Evolutionary conservation across 192 early-diverging fungal genomes (phyloP).

Genomic region (Backusella psychrophila): DNA sequence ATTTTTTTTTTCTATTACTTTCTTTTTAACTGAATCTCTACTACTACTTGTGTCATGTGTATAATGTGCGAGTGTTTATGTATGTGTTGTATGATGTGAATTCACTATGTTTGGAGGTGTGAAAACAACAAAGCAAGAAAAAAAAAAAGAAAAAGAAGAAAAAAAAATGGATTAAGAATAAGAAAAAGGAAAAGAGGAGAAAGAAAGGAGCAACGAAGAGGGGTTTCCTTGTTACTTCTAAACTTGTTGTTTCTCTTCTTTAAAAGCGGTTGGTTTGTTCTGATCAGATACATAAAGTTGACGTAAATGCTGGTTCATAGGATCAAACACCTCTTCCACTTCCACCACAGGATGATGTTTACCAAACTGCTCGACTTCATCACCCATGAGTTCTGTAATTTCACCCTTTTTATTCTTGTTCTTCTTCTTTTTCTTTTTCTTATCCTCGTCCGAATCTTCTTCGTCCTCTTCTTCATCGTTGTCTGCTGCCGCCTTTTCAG

Average conservation of each 20-base stretch:
- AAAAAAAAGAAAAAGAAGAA: not conserved
- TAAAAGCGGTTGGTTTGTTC: not conserved
- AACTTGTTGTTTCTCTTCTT: not conserved
- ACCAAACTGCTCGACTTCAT: not conserved
- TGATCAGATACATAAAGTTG: not conserved
- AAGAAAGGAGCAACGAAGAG: not conserved
- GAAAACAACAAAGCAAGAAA: not conserved
- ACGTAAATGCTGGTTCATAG: not conserved
- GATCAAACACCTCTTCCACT: not conserved
- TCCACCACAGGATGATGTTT: not conserved
- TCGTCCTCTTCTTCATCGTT: not conserved
- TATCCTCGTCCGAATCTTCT: not conserved
- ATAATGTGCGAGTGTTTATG: not conserved
- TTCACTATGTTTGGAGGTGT: too few species aligned
- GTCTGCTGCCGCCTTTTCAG: not conserved
- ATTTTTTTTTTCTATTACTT: not conserved
- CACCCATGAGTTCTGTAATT: not conserved
- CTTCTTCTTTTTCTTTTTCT: conserved; percentile 14
- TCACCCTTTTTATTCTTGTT: conserved; percentile 8
- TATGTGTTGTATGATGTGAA: not conserved
- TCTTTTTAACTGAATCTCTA: not conserved
- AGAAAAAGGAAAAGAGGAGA: not conserved
- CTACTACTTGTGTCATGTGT: not conserved
- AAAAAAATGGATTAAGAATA: not conserved
- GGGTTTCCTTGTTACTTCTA: not conserved